A percentile compares a stretch with the other conserved stretches of the same genome.
phyloP scores from a whole-genome alignment of 2,329 filamentous ascomycete species.

The Xylaria sp. region DNA sequence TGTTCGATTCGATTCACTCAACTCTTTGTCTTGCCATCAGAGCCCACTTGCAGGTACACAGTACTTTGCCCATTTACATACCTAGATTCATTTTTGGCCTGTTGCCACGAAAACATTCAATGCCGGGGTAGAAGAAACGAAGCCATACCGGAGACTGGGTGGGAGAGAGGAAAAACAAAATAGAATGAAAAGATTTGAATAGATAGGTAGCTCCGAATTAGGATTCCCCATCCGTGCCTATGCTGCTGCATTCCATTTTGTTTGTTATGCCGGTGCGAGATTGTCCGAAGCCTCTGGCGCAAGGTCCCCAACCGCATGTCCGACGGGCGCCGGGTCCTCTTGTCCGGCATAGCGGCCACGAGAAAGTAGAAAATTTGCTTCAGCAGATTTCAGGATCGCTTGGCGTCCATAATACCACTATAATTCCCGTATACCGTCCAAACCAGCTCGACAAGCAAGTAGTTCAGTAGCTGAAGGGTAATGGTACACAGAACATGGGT shows the following conservation, averaged over 20 bases:
- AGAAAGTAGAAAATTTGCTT: not conserved
- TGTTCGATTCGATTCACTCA: constrained; percentile 1
- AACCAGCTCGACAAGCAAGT: not conserved
- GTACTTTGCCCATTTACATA: constrained; percentile 8
- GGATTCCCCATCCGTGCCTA: constrained; percentile 18
- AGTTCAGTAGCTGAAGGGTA: not conserved
- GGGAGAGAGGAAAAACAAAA: not conserved
- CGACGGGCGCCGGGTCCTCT: constrained; percentile 19
- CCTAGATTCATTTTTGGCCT: not conserved
- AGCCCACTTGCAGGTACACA: constrained; percentile 26
- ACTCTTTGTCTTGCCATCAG: constrained; percentile 11
- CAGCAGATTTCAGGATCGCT: not conserved
- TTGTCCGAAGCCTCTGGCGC: constrained; percentile 28
- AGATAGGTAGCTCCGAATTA: not conserved
- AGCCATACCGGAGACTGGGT: not conserved
- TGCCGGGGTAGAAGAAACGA: not conserved
- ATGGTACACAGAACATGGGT: not conserved
- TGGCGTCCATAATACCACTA: constrained; percentile 3
- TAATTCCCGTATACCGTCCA: not conserved
- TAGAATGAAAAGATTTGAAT: not conserved
- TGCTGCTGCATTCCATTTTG: constrained; percentile 15
- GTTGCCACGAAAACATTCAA: not conserved
- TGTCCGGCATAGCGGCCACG: not conserved
- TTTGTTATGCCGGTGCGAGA: constrained; percentile 22
- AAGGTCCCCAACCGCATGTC: constrained; percentile 38